Evolutionary conservation across 2,329 filamentous ascomycete species (phyloP).

Genomic region (Colletotrichum neosansevieriae): DNA sequence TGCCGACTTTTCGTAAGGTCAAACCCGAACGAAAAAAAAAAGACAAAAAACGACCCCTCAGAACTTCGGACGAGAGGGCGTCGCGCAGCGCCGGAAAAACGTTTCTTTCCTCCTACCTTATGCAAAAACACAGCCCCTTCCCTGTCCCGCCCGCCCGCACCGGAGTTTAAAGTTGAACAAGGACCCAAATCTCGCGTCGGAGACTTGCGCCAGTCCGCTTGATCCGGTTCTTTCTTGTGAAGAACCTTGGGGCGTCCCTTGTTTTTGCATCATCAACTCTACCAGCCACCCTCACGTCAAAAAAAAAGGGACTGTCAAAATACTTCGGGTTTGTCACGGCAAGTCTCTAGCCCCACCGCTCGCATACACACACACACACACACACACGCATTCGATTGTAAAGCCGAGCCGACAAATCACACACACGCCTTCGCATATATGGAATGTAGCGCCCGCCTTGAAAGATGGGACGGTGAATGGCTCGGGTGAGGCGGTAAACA

Average conservation of each 20-base stretch:
- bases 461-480: not conserved
- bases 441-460: too few relatives aligned
- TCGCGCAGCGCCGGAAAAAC: not conserved
- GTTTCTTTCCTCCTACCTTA: not conserved
- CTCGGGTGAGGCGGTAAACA: not conserved
- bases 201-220: too few relatives aligned
- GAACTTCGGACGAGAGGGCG: constrained; percentile 7
- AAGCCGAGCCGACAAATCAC: too few relatives aligned
- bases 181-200: too few relatives aligned
- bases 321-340: constrained; percentile 12
- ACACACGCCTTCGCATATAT: too few relatives aligned
- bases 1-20: constrained; percentile 9
- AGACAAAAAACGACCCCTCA: not conserved
- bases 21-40: not conserved
- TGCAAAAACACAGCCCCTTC: not conserved
- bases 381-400: too few relatives aligned
- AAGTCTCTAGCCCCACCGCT: not conserved
- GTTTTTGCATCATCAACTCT: not conserved
- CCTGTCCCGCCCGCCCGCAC: not conserved
- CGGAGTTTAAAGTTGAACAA: too few relatives aligned
- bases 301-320: constrained; percentile 26
- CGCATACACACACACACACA: not conserved
- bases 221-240: too few relatives aligned
- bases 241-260: too few relatives aligned
- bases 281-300: constrained; percentile 20